Evolutionary conservation across 306 rosid species (phyloP), one percentile per base, ranked within the genome.

Genomic region (Vicia faba): DNA sequence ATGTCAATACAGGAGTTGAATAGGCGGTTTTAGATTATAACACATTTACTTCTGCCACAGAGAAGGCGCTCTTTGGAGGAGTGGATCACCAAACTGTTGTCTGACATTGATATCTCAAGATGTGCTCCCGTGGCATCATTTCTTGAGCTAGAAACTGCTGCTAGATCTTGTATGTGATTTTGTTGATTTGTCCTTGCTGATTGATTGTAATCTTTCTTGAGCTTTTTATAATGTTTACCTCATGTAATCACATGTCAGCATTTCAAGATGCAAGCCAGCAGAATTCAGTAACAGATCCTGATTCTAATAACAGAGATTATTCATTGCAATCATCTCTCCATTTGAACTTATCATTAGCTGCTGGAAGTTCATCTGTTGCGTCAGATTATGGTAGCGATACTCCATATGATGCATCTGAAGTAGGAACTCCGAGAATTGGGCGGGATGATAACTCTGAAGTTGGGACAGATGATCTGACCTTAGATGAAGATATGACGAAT

Each of bases 361-460:
- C 87, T 45, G 97, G 96, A 60, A 84, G 87, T 79, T 86, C 97
- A 64, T 95, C 96, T 39, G 70, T 91, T 48, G 77, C 95, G 38
- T 85, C 96, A 29, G 99, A 95, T 75, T 91, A 87, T 78, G 95
- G 97, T 61, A 95, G 99, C 77, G 99, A 95, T 80, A 91, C 96
- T 25, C 93, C 86, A 39, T 91, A 88, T 75, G 97, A 91, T 74
- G 74, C 87, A 78, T 91, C 97, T 63, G 99, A 95, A 38, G 72
- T 83, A 61, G 99, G 95, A 62, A 90, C 95, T 63, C 96, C 96
- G 9, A 69, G 75, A 65, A 64, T 83, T 48, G 95, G 95, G 71
- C 89, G 55, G 78, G 96, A 91, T 57, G 97, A 87, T 68, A 81
- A 63, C 84, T 91, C 89, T 60, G 97, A 95, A 62, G 80, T 79